Evolutionary conservation across 805 yeast genomes (phyloP).

Genomic region (Pichia insulana): DNA sequence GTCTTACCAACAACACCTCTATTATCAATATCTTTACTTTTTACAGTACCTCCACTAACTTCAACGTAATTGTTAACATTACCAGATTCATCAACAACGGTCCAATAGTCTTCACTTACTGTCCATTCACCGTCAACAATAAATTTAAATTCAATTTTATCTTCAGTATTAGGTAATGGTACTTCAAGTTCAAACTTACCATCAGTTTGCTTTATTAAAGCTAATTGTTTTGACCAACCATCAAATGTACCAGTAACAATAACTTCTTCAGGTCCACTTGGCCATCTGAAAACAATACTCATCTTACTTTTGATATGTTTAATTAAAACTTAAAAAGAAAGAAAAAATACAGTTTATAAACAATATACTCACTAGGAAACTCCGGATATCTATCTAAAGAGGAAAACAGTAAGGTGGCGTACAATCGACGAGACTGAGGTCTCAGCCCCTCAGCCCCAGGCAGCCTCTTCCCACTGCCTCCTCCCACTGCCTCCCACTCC

Average conservation of each 20-base stretch:
- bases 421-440: too few relatives aligned
- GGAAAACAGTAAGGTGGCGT: too few relatives aligned
- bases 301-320: too few relatives aligned
- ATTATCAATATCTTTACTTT: conserved; percentile 25
- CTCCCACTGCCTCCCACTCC: too few relatives aligned
- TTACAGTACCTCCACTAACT: conserved; percentile 27
- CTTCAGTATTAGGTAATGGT: conserved; percentile 21
- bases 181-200: conserved; percentile 27
- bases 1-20: conserved; percentile 33
- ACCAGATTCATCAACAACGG: conserved; percentile 41
- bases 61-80: conserved; percentile 43
- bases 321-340: too few relatives aligned
- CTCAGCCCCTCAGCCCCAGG: too few relatives aligned
- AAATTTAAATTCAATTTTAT: conserved; percentile 38
- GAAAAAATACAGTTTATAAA: too few relatives aligned
- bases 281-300: neutral
- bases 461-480: too few relatives aligned
- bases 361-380: too few relatives aligned
- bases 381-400: too few relatives aligned
- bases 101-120: conserved; percentile 31
- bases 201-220: conserved; percentile 36
- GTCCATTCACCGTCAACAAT: conserved; percentile 56
- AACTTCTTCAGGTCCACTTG: conserved; percentile 26
- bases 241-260: conserved; percentile 55
- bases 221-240: conserved; percentile 44